Conservation (phyloP, 139 green algal species). For the Coccomyxa sp. region DNA sequence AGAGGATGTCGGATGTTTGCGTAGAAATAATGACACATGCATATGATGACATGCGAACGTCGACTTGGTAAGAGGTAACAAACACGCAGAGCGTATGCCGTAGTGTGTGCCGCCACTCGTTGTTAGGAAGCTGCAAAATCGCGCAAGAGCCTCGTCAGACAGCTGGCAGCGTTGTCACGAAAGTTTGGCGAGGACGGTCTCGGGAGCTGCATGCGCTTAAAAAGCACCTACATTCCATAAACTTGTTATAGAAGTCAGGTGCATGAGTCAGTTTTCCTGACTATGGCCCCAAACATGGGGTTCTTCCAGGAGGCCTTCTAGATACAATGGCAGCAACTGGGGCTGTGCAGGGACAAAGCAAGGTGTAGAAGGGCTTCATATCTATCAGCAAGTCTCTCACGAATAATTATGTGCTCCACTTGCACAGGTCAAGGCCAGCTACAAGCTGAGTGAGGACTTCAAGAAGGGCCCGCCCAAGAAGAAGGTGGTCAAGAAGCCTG, state of each 20-base stretch:
- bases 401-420: background rate
- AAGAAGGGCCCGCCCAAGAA: background rate
- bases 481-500: background rate
- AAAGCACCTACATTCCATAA: no score
- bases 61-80: background rate
- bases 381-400: background rate
- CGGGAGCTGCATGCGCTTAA: no score
- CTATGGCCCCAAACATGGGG: no score
- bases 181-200: no score
- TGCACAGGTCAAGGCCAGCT: constrained; percentile 46
- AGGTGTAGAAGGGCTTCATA: background rate
- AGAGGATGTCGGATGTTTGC: background rate
- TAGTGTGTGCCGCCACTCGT: background rate
- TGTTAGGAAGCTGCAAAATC: background rate
- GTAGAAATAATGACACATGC: background rate
- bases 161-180: no score
- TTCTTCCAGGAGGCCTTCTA: no score
- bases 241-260: background rate
- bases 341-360: background rate
- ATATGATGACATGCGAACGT: background rate
- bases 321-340: no score
- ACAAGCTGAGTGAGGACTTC: constrained; percentile 48
- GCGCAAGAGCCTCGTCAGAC: no score
- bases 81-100: background rate
- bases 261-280: background rate